phyloP scores from a whole-genome alignment of 805 yeast species.

The Kodamaea hsintzibuensis region DNA sequence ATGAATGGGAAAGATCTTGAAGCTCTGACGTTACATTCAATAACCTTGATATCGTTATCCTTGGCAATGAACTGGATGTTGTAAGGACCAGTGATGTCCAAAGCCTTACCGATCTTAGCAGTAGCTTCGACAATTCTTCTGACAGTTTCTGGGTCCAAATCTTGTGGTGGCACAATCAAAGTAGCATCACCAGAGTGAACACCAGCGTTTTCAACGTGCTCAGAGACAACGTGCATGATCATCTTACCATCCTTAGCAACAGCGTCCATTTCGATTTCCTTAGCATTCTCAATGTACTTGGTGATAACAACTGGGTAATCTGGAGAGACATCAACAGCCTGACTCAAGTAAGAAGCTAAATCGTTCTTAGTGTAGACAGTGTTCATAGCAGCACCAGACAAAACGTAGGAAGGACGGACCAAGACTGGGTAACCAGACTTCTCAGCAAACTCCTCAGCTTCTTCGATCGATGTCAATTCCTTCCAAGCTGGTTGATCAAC shows the following conservation, averaged over 20 bases:
- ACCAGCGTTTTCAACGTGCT: constrained; percentile 99
- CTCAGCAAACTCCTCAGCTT: constrained; percentile 90
- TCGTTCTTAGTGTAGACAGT: constrained; percentile 90
- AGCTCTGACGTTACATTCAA: constrained; percentile 98
- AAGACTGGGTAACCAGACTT: constrained; percentile 91
- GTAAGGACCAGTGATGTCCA: constrained; percentile 95
- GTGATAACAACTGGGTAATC: constrained; percentile 98
- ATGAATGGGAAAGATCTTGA: constrained; percentile 99
- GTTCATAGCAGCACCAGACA: constrained; percentile 99
- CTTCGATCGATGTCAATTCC: constrained; percentile 88
- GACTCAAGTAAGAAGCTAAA: constrained; percentile 80
- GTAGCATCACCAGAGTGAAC: constrained; percentile 99
- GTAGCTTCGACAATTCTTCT: constrained; percentile 91
- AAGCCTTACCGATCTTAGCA: constrained; percentile 92
- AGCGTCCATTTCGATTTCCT: constrained; percentile 98
- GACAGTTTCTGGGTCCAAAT: constrained; percentile 88
- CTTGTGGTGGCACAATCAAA: constrained; percentile 94
- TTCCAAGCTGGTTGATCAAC: constrained; percentile 99
- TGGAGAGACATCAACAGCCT: constrained; percentile 96
- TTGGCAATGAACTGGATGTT: constrained; percentile 96
- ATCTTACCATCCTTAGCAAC: constrained; percentile 94
- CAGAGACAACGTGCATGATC: constrained; percentile 96
- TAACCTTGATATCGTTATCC: constrained; percentile 93
- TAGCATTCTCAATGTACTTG: constrained; percentile 93
- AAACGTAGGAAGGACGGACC: constrained; percentile 95